These are phyloP conservation scores for Paspalum vaginatum DNA, from an alignment of 176 grass and related monocot genomes.

Conservation along the genomic window DNA sequence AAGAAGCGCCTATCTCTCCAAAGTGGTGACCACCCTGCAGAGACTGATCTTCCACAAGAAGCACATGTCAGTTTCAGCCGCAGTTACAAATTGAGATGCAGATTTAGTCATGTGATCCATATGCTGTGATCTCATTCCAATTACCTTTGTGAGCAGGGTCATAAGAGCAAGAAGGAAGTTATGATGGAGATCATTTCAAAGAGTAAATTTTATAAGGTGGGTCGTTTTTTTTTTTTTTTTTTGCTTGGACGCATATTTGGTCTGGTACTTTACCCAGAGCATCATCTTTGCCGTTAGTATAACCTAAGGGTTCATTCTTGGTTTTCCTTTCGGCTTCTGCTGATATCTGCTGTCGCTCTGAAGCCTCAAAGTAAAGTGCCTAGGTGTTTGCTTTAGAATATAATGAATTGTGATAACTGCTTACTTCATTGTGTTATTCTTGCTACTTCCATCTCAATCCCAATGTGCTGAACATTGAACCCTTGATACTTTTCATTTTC, in stretches of 20 bases:
- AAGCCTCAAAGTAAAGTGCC: not conserved
- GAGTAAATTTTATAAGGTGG: conserved; percentile 98
- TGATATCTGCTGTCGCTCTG: conserved; percentile 7
- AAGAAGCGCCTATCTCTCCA: conserved; percentile 55
- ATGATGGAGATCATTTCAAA: conserved; percentile 94
- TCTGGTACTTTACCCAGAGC: conserved; percentile 5
- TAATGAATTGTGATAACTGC: conserved; percentile 18
- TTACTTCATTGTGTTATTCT: conserved; percentile 28
- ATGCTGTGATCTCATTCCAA: conserved; percentile 34
- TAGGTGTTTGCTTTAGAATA: not conserved
- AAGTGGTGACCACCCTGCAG: conserved; percentile 42
- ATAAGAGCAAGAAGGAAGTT: conserved; percentile 97
- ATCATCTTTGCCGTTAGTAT: conserved; percentile 6
- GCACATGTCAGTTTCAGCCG: conserved; percentile 42
- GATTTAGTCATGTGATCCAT: conserved; percentile 23
- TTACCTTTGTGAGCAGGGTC: conserved; percentile 52
- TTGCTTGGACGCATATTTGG: not conserved
- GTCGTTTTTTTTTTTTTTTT: too few relatives aligned
- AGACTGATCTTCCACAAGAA: conserved; percentile 49
- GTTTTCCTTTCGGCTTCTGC: not conserved
- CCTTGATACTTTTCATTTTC: not conserved
- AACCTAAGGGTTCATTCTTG: not conserved
- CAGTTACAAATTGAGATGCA: conserved; percentile 18
- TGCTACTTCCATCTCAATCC: not conserved
- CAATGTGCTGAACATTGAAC: conserved; percentile 16